A percentile compares a stretch with the other conserved stretches of the same genome.
phyloP scores from a whole-genome alignment of 192 early-diverging fungal species.

The Backusella westeae region DNA sequence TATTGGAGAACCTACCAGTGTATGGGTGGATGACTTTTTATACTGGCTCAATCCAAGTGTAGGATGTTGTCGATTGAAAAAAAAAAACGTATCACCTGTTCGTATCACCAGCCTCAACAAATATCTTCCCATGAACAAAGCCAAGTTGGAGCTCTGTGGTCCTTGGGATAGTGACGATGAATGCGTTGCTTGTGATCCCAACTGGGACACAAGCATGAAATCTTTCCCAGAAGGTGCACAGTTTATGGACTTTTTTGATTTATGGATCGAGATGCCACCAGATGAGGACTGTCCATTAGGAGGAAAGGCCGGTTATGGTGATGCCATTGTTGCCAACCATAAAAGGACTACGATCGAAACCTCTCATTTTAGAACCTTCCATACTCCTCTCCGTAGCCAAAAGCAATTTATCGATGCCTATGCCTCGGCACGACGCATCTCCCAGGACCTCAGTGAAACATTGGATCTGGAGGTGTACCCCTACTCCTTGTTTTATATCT shows the following conservation, averaged over 20 bases:
- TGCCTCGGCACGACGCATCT: slow-evolving; percentile 54
- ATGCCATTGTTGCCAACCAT: slow-evolving; percentile 48
- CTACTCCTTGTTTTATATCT: slow-evolving; percentile 65
- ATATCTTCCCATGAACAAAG: slow-evolving; percentile 11
- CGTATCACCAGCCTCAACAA: neutral
- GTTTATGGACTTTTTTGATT: slow-evolving; percentile 50
- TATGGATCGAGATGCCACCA: slow-evolving; percentile 52
- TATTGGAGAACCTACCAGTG: slow-evolving; percentile 59
- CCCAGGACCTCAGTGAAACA: slow-evolving; percentile 42
- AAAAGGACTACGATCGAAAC: slow-evolving; percentile 40
- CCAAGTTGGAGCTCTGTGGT: slow-evolving; percentile 39
- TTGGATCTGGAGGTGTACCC: slow-evolving; percentile 52
- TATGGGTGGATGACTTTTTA: slow-evolving; percentile 66
- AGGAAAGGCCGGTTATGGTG: slow-evolving; percentile 63
- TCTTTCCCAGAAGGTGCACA: slow-evolving; percentile 53
- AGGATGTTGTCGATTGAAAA: slow-evolving; percentile 54
- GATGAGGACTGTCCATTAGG: slow-evolving; percentile 57
- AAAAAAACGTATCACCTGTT: neutral
- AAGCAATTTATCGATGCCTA: slow-evolving; percentile 57
- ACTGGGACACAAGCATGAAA: slow-evolving; percentile 57
- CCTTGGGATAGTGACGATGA: slow-evolving; percentile 49
- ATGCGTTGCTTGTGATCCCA: slow-evolving; percentile 45
- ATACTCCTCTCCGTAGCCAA: slow-evolving; percentile 56
- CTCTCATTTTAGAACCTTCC: slow-evolving; percentile 61
- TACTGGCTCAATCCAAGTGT: slow-evolving; percentile 62